A percentile compares a stretch with the other conserved stretches of the same genome.
Evolutionary conservation across 2,329 filamentous ascomycete genomes (phyloP).

Genomic region (Talaromyces verruculosus): DNA sequence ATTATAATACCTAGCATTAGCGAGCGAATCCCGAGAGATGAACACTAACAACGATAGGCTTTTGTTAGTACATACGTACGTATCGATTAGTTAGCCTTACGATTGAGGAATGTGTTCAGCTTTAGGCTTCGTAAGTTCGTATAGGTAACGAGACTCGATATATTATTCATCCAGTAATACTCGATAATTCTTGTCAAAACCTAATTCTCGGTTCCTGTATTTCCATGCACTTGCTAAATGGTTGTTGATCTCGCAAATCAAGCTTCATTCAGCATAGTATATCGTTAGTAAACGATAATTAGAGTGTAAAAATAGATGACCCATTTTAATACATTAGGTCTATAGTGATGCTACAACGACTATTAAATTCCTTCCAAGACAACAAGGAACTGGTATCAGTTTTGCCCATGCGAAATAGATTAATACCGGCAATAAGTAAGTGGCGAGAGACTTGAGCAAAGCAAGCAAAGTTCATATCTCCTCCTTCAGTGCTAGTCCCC

Average conservation of each 20-base stretch:
- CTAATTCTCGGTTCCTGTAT: background rate
- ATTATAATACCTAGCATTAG: background rate
- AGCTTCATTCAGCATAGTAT: background rate
- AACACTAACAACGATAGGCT: background rate
- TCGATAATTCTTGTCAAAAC: background rate
- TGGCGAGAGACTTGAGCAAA: background rate
- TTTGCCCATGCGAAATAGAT: background rate
- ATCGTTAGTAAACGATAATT: background rate
- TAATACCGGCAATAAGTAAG: background rate
- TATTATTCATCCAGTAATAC: background rate
- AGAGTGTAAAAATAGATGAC: no score
- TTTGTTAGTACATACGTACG: background rate
- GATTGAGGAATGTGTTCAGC: background rate
- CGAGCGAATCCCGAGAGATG: background rate
- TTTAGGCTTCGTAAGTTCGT: background rate
- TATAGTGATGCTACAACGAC: background rate
- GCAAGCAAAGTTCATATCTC: background rate
- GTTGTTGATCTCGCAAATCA: background rate
- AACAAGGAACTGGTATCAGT: background rate
- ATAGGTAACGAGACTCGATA: background rate
- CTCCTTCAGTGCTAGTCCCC: background rate
- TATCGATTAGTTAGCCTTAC: background rate
- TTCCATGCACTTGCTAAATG: background rate
- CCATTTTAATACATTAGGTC: no score
- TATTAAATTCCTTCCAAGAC: background rate